Percentiles rank a stretch among this genome's conserved stretches.
phyloP scores from a whole-genome alignment of 805 yeast species.

The Kuraishia borneana region DNA sequence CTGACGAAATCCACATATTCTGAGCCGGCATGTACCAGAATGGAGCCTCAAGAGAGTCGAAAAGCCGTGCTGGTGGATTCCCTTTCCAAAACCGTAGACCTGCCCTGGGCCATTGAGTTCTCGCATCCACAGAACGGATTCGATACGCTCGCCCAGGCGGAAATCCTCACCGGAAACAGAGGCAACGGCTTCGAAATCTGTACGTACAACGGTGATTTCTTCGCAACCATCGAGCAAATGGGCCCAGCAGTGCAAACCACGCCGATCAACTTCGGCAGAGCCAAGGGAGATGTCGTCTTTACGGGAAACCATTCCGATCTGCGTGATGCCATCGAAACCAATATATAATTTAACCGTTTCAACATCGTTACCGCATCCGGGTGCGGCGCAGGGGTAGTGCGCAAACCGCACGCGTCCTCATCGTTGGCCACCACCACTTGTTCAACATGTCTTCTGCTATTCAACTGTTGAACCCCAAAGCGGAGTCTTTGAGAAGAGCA shows the following conservation, averaged over 20 bases:
- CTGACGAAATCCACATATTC: neutral
- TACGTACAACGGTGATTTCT: neutral
- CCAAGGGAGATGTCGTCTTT: constrained; percentile 5
- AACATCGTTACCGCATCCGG: too few relatives aligned
- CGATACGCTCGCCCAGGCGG: constrained; percentile 36
- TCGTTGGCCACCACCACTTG: too few relatives aligned
- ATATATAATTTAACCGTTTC: too few relatives aligned
- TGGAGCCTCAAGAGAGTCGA: neutral
- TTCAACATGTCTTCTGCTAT: constrained; percentile 44
- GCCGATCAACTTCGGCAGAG: constrained; percentile 6
- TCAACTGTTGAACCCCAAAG: constrained; percentile 92
- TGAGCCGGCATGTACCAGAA: neutral
- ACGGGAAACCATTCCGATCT: neutral
- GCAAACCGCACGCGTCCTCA: too few relatives aligned
- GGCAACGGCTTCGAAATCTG: constrained; percentile 13
- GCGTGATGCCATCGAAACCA: constrained; percentile 4
- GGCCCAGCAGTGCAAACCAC: neutral
- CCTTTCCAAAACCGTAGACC: neutral
- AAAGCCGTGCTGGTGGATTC: neutral
- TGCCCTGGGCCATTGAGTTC: constrained; percentile 1
- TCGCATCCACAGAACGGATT: neutral
- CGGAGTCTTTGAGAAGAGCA: constrained; percentile 90
- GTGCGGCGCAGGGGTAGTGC: too few relatives aligned
- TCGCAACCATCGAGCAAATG: neutral
- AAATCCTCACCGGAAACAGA: constrained; percentile 23